These are phyloP conservation scores for Trebouxia sp. DNA, from an alignment of 139 green algal genomes.

Conservation along the genomic window DNA sequence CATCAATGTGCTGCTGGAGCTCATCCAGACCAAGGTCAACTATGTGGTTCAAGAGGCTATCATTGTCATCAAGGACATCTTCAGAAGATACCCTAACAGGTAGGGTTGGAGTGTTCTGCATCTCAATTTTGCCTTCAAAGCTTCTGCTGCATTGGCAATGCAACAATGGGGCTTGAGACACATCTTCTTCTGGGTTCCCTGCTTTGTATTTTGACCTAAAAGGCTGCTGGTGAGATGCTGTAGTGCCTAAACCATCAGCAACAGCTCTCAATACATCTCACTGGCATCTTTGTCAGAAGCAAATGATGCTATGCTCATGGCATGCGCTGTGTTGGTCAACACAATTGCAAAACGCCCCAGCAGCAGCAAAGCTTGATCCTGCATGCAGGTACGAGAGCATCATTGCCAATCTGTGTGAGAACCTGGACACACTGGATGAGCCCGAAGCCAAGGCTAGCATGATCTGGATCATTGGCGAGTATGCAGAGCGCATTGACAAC, in stretches of 20 bases:
- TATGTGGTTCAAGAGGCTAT: slow-evolving; percentile 99
- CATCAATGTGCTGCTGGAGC: slow-evolving; percentile 97
- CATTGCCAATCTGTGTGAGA: slow-evolving; percentile 94
- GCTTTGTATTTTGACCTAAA: too few relatives aligned
- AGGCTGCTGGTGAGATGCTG: too few relatives aligned
- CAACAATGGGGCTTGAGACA: too few relatives aligned
- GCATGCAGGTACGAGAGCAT: slow-evolving; percentile 87
- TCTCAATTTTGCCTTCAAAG: background rate
- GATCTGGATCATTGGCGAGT: slow-evolving; percentile 99
- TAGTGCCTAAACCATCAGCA: too few relatives aligned
- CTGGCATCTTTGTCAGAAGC: too few relatives aligned
- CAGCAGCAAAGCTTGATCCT: background rate
- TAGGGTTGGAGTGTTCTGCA: background rate
- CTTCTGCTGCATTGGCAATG: background rate
- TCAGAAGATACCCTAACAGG: slow-evolving; percentile 88
- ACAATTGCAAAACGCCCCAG: too few relatives aligned
- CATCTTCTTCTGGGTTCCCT: too few relatives aligned
- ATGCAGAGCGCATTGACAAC: slow-evolving; percentile 99
- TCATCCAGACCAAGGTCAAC: slow-evolving; percentile 95
- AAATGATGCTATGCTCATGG: too few relatives aligned
- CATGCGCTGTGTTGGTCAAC: too few relatives aligned
- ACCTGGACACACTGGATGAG: slow-evolving; percentile 95
- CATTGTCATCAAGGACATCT: slow-evolving; percentile 98
- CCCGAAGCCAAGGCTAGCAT: slow-evolving; percentile 93
- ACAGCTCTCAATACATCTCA: too few relatives aligned